Evolutionary conservation across 2,329 filamentous ascomycete genomes (phyloP).

Genomic region (Truncatella angustata): DNA sequence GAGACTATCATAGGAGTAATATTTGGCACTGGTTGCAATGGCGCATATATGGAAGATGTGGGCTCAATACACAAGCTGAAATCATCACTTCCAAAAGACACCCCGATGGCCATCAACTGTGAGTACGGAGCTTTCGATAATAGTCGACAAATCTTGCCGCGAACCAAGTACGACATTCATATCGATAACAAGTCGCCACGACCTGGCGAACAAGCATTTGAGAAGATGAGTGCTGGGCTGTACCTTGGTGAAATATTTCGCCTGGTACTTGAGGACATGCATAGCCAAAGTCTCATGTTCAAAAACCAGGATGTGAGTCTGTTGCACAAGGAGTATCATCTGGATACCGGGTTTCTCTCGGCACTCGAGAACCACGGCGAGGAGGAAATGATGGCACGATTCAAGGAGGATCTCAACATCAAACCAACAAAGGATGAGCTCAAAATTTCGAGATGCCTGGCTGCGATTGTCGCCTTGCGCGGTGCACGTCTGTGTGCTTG

Average conservation of each 20-base stretch:
- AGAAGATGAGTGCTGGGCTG: slow-evolving; percentile 73
- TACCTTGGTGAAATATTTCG: slow-evolving; percentile 73
- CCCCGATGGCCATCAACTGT: slow-evolving; percentile 70
- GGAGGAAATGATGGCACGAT: slow-evolving; percentile 63
- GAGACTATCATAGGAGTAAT: slow-evolving; percentile 73
- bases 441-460: slow-evolving; percentile 67
- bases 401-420: slow-evolving; percentile 59
- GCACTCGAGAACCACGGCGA: slow-evolving; percentile 72
- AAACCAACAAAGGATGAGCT: slow-evolving; percentile 61
- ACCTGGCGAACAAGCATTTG: slow-evolving; percentile 69
- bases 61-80: slow-evolving; percentile 71
- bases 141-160: slow-evolving; percentile 63
- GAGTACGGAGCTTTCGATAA: slow-evolving; percentile 75
- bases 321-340: slow-evolving; percentile 65
- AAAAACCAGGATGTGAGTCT: slow-evolving; percentile 62
- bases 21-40: slow-evolving; percentile 76
- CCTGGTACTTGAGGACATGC: slow-evolving; percentile 51
- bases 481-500: slow-evolving; percentile 71
- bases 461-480: slow-evolving; percentile 71
- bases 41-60: slow-evolving; percentile 73
- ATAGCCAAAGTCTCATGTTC: slow-evolving; percentile 61
- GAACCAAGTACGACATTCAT: slow-evolving; percentile 64
- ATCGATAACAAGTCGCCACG: slow-evolving; percentile 69
- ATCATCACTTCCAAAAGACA: slow-evolving; percentile 64
- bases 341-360: slow-evolving; percentile 71